phyloP scores from a whole-genome alignment of 139 green algal species.

The Chlorella sp. region DNA sequence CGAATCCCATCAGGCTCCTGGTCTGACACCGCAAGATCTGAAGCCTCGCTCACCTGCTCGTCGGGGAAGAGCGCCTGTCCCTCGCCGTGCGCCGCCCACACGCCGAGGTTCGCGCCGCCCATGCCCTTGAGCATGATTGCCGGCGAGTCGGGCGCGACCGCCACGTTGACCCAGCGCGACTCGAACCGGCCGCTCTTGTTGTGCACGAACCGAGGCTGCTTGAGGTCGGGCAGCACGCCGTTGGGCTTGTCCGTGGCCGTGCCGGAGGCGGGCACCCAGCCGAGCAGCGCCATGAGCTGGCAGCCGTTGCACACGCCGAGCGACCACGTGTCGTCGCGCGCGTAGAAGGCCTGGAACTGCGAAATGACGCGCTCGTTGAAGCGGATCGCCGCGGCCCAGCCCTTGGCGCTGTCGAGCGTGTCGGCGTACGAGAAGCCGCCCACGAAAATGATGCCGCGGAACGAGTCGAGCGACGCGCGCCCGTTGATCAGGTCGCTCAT shows the following conservation, averaged over 20 bases:
- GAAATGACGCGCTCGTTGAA: constrained; percentile 78
- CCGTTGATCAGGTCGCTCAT: constrained; percentile 93
- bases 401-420: constrained; percentile 95
- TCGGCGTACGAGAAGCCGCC: constrained; percentile 94
- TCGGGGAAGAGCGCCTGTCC: constrained; percentile 90
- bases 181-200: constrained; percentile 88
- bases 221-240: constrained; percentile 52
- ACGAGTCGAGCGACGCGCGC: constrained; percentile 64
- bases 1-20: too few species aligned
- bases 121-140: constrained; percentile 85
- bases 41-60: constrained; percentile 12
- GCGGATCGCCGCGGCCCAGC: constrained; percentile 92
- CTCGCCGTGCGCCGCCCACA: constrained; percentile 97
- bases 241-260: constrained; percentile 9
- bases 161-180: constrained; percentile 70
- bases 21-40: too few species aligned
- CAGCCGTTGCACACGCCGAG: constrained; percentile 99
- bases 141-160: constrained; percentile 69
- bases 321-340: constrained; percentile 84
- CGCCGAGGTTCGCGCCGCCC: constrained; percentile 71
- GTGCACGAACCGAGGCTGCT: constrained; percentile 96
- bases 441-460: constrained; percentile 82
- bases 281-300: constrained; percentile 98
- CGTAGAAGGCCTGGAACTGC: constrained; percentile 80
- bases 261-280: constrained; percentile 82